Conservation (phyloP, 2,329 filamentous ascomycete species). For the Sarocladium strictum region DNA sequence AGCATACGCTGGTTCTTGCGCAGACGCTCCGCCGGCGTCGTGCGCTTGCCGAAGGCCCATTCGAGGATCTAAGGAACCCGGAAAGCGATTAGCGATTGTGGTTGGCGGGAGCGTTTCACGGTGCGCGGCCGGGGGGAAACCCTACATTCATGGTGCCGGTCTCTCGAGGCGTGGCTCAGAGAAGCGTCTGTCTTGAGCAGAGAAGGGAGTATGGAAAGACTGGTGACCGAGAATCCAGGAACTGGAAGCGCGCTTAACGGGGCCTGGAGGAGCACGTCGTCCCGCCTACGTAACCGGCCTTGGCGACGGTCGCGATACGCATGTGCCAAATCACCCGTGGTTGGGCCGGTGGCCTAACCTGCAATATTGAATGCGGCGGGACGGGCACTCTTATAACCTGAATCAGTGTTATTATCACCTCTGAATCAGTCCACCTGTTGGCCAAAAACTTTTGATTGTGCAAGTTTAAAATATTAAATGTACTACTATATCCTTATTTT, state of each 20-base stretch:
- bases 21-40: slow-evolving; percentile 89
- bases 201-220: background rate
- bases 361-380: background rate
- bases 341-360: background rate
- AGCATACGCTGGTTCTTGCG: slow-evolving; percentile 94
- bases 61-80: slow-evolving; percentile 67
- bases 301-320: background rate
- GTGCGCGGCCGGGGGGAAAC: too few relatives aligned
- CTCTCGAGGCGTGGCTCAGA: background rate
- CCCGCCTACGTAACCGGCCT: slow-evolving; percentile 9
- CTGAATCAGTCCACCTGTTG: too few relatives aligned
- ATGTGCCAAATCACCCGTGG: slow-evolving; percentile 1
- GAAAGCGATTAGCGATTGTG: background rate
- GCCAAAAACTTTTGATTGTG: too few relatives aligned
- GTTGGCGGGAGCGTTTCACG: too few relatives aligned
- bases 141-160: slow-evolving; percentile 7
- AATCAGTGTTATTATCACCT: too few relatives aligned
- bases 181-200: background rate
- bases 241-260: slow-evolving; percentile 5
- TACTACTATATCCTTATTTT: too few relatives aligned
- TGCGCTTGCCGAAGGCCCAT: slow-evolving; percentile 99
- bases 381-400: too few relatives aligned
- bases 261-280: slow-evolving; percentile 8
- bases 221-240: background rate
- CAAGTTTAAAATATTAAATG: too few relatives aligned